Base-by-base conservation (phyloP, 352 stramenopile species). In the Phytopythium chamaehyphon region DNA sequence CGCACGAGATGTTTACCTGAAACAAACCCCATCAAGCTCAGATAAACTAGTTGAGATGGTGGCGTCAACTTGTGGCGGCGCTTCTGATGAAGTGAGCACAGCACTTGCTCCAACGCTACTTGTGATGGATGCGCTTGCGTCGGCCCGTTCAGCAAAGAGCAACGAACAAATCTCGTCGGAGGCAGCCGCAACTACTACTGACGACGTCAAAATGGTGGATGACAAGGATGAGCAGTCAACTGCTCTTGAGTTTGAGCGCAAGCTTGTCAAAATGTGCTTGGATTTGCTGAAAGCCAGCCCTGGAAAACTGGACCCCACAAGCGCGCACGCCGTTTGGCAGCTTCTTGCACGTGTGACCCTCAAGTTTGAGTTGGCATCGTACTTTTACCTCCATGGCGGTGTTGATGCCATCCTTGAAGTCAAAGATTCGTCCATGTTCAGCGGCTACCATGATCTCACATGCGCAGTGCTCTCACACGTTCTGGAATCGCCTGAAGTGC, bases 401-500 rank as follows among this genome's bases (percentile, higher is more conserved):
- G 40, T 92, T 28, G 80, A 93, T 47, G 58, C 68, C 46, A 57
- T 90, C 16, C 48, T 95, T 19, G 67, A 69, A 43, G 63, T 93
- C 24, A 55, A 57, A 6, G 51, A 73, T 31, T 55, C 46, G 24
- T 62, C 64, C 16, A 61, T 76, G 26, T 95, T 93, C 33, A 35
- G 51, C 11, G 79, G 78, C 11, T 95, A 93, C 45, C 74, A 82
- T 51, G 77, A 95, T 28, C 38, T 95, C 24, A 90, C 82, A 0
- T 76, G 75, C 15, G 65, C 69, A 14, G 54, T 95, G 18, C 53
- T 95, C 3, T 85, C 79, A 14, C 83, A 92, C 40, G 62, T 81
- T 8, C 60, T 95, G 24, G 83, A 93, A 54, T 93, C 84, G 5
- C 85, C 85, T 3, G 76, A 91, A 52, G 79, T 93, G 7, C 55